Percentiles rank a stretch among this genome's conserved stretches.
These are phyloP conservation scores for Vanrija sp. DNA, from an alignment of 1,284 basidiomycete species.

Conservation along the genomic window DNA sequence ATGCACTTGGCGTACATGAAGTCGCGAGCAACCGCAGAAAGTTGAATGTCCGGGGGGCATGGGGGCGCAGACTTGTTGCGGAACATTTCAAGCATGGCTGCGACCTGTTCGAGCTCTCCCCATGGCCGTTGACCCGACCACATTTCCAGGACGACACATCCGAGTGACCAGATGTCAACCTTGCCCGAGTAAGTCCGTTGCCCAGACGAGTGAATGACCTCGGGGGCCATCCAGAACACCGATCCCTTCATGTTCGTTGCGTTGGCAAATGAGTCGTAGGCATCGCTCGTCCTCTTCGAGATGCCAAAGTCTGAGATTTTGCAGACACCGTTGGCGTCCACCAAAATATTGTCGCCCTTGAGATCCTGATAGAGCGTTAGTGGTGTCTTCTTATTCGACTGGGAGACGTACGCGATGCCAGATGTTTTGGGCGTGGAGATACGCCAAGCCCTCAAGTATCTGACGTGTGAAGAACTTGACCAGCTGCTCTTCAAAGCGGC, in stretches of 20 bases:
- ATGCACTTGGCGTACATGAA: slow-evolving; percentile 87
- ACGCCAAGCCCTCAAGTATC: slow-evolving; percentile 86
- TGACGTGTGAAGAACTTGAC: slow-evolving; percentile 91
- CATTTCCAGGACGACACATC: slow-evolving; percentile 97
- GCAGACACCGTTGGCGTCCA: slow-evolving; percentile 87
- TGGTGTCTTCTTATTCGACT: neutral
- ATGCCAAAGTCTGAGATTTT: slow-evolving; percentile 96
- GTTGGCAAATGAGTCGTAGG: slow-evolving; percentile 68
- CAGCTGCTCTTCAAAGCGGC: slow-evolving; percentile 67
- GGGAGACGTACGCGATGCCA: slow-evolving; percentile 70
- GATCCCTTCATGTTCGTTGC: slow-evolving; percentile 93
- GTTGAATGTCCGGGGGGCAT: slow-evolving; percentile 72
- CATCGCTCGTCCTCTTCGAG: slow-evolving; percentile 72
- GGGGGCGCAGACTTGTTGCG: slow-evolving; percentile 63
- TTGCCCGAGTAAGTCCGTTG: slow-evolving; percentile 91
- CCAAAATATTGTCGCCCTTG: slow-evolving; percentile 97
- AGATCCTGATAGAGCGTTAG: slow-evolving; percentile 61
- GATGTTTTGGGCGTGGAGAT: slow-evolving; percentile 87
- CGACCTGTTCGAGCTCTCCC: slow-evolving; percentile 81
- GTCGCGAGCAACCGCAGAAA: slow-evolving; percentile 73
- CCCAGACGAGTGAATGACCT: slow-evolving; percentile 64
- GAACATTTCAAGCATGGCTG: slow-evolving; percentile 84
- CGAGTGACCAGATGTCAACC: slow-evolving; percentile 97
- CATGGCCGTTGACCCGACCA: slow-evolving; percentile 92
- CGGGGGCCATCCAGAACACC: slow-evolving; percentile 99